phyloP scores from a whole-genome alignment of 768 basidiomycete genomes.

The Russula emetica region DNA sequence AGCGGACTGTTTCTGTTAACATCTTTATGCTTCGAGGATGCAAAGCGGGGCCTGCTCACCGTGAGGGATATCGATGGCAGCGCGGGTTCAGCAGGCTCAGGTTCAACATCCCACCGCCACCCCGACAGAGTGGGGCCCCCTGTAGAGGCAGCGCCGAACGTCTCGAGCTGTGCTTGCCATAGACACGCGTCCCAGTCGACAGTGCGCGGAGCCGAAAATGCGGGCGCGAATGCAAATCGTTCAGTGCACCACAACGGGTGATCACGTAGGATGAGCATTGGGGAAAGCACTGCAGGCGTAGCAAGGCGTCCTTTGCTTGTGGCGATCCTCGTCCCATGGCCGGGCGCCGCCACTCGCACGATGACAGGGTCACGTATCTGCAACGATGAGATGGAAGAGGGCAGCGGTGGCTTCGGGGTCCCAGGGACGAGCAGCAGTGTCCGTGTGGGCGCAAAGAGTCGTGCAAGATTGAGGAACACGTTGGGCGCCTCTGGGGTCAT shows the following conservation, averaged over 20 bases:
- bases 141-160: constrained; percentile 39
- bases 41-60: constrained; percentile 13
- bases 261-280: constrained; percentile 43
- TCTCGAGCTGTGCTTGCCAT: constrained; percentile 60
- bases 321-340: constrained; percentile 31
- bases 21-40: neutral
- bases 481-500: constrained; percentile 43
- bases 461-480: constrained; percentile 56
- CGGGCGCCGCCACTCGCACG: neutral
- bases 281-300: constrained; percentile 37
- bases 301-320: constrained; percentile 38
- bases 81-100: neutral
- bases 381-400: neutral
- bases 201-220: constrained; percentile 39
- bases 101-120: constrained; percentile 22
- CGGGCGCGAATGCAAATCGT: constrained; percentile 40
- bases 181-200: constrained; percentile 62
- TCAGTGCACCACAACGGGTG: constrained; percentile 60
- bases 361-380: constrained; percentile 30
- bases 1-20: constrained; percentile 36
- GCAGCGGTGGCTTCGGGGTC: constrained; percentile 34
- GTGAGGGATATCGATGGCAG: constrained; percentile 5
- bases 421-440: constrained; percentile 51
- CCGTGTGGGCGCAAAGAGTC: constrained; percentile 51
- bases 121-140: constrained; percentile 30